A percentile compares a stretch with the other conserved stretches of the same genome.
phyloP scores from a whole-genome alignment of 257 asterid genomes.

The Solanum pinnatisectum region DNA sequence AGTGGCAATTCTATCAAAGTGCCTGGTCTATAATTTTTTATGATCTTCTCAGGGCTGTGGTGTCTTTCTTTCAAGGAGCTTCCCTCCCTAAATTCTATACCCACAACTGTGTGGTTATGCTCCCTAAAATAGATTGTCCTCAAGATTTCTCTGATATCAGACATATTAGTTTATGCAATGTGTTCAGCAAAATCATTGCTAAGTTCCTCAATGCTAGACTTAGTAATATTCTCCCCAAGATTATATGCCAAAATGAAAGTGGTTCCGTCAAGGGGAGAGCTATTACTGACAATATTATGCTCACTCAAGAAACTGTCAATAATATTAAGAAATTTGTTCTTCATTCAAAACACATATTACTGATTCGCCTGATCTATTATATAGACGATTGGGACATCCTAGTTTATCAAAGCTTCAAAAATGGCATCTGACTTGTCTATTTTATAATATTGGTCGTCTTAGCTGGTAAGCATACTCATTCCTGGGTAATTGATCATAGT shows the following conservation, averaged over 20 bases:
- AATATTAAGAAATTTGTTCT: not conserved
- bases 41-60: not conserved
- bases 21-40: not conserved
- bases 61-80: not conserved
- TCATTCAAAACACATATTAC: not conserved
- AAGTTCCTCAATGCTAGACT: not conserved
- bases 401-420: not conserved
- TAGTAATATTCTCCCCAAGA: no score
- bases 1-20: not conserved
- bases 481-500: not conserved
- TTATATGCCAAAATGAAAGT: not conserved
- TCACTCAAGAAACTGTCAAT: not conserved
- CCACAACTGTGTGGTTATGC: not conserved
- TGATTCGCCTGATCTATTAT: not conserved
- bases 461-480: not conserved
- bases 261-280: not conserved
- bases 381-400: not conserved
- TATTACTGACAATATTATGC: not conserved
- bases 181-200: not conserved
- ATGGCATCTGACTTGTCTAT: not conserved
- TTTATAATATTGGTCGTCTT: not conserved
- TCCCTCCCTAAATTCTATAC: not conserved
- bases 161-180: not conserved
- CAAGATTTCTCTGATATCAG: not conserved
- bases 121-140: not conserved